A percentile compares a stretch with the other conserved stretches of the same genome.
Conservation (phyloP, 768 basidiomycete species). For the Leucocoprinus leucothites region DNA sequence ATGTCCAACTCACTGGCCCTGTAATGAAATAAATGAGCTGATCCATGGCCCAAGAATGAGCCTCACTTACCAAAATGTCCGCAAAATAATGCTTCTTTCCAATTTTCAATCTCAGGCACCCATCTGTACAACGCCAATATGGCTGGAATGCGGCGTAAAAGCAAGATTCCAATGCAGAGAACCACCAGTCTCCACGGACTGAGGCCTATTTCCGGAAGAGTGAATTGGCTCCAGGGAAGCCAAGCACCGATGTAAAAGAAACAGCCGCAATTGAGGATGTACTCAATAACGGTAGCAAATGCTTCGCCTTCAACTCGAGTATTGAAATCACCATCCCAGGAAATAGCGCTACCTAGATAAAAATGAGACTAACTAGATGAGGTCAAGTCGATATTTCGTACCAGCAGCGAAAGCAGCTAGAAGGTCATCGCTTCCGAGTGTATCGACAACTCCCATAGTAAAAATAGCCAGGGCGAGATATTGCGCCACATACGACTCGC, state of each 20-base stretch:
- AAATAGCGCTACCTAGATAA: slow-evolving; percentile 73
- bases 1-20: background rate
- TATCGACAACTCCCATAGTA: slow-evolving; percentile 67
- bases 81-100: slow-evolving; percentile 85
- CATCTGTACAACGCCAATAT: slow-evolving; percentile 75
- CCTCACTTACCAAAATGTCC: slow-evolving; percentile 83
- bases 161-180: slow-evolving; percentile 66
- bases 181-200: slow-evolving; percentile 69
- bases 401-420: slow-evolving; percentile 83
- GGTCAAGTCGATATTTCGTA: slow-evolving; percentile 14
- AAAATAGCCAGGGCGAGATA: slow-evolving; percentile 68
- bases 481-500: slow-evolving; percentile 80
- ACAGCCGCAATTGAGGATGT: slow-evolving; percentile 77
- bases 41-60: too few species aligned
- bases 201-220: slow-evolving; percentile 54
- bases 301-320: slow-evolving; percentile 77
- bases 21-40: background rate
- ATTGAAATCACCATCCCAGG: slow-evolving; percentile 88
- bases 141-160: slow-evolving; percentile 74
- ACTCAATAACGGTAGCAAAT: slow-evolving; percentile 89
- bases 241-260: slow-evolving; percentile 90
- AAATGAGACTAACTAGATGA: background rate
- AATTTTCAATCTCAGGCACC: slow-evolving; percentile 83
- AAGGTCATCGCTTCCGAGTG: slow-evolving; percentile 81
- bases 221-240: slow-evolving; percentile 64